phyloP scores from a whole-genome alignment of 2,329 filamentous ascomycete genomes.

The Acarospora socialis region DNA sequence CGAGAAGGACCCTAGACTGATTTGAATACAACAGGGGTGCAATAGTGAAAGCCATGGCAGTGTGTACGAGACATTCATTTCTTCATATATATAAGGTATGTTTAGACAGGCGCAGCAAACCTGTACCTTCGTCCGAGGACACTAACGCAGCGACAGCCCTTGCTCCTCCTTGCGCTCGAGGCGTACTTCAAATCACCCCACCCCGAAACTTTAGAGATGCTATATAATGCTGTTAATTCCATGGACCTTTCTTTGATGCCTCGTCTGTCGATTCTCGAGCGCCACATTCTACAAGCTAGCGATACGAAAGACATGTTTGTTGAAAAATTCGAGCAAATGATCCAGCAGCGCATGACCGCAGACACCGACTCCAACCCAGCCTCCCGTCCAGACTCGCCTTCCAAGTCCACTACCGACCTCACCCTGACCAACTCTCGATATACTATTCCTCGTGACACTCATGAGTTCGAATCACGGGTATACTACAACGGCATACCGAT shows the following conservation, averaged over 20 bases:
- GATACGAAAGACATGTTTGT: slow-evolving; percentile 94
- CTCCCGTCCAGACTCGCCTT: slow-evolving; percentile 30
- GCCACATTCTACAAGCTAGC: slow-evolving; percentile 72
- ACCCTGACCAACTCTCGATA: slow-evolving; percentile 49
- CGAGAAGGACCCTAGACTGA: not conserved
- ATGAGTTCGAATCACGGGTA: slow-evolving; percentile 92
- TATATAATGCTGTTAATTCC: slow-evolving; percentile 85
- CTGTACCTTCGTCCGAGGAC: too few relatives aligned
- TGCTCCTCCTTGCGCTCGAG: slow-evolving; percentile 79
- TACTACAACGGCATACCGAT: slow-evolving; percentile 95
- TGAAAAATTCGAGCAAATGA: slow-evolving; percentile 94
- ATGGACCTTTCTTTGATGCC: slow-evolving; percentile 97
- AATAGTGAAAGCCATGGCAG: slow-evolving; percentile 95
- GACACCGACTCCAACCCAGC: slow-evolving; percentile 31
- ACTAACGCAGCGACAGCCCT: slow-evolving; percentile 58
- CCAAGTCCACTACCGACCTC: slow-evolving; percentile 48
- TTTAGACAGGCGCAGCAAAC: too few relatives aligned
- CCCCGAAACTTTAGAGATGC: slow-evolving; percentile 69
- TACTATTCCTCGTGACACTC: slow-evolving; percentile 76
- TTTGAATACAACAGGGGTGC: slow-evolving; percentile 49
- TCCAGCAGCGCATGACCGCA: slow-evolving; percentile 63
- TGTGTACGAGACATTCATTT: slow-evolving; percentile 94
- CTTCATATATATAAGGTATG: slow-evolving; percentile 91
- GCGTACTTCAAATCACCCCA: slow-evolving; percentile 92
- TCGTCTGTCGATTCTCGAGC: slow-evolving; percentile 66